Evolutionary conservation across 371 early-diverging fungal species (phyloP).

Genomic region (Dichotomocladium elegans): DNA sequence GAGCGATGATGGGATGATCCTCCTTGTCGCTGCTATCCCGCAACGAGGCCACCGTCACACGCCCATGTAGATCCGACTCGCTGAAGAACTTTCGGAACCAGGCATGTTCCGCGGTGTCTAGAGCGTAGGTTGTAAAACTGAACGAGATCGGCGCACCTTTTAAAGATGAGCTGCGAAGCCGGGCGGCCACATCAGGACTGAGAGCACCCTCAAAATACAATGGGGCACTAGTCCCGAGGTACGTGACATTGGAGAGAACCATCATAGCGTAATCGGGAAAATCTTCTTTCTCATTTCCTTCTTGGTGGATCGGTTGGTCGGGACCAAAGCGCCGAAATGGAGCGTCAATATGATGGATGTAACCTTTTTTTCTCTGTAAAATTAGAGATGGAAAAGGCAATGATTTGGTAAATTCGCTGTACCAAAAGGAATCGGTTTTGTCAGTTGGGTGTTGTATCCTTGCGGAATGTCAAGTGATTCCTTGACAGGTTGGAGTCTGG

Average conservation of each 20-base stretch:
- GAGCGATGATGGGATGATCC: not conserved
- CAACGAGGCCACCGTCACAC: not conserved
- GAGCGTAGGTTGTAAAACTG: conserved; percentile 2
- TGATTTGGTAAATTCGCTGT: not conserved
- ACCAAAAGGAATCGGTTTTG: not conserved
- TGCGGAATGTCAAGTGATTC: not conserved
- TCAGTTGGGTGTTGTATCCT: not conserved
- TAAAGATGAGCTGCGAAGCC: not conserved
- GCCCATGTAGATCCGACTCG: not conserved
- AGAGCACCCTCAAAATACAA: conserved; percentile 3
- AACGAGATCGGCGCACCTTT: not conserved
- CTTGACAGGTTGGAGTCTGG: not conserved
- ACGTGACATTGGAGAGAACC: conserved; percentile 5
- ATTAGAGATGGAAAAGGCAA: too few relatives aligned
- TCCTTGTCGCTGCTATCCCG: not conserved
- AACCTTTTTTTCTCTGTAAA: too few relatives aligned
- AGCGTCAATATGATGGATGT: not conserved
- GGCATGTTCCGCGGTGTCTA: not conserved
- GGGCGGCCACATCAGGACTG: not conserved
- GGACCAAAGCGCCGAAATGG: not conserved
- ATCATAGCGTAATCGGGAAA: conserved; percentile 9
- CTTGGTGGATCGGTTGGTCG: not conserved
- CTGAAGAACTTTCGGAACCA: conserved; percentile 6
- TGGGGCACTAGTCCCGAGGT: not conserved
- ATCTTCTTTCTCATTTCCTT: not conserved